phyloP scores from a whole-genome alignment of 169 alveolate species.

The Blepharisma undulans region DNA sequence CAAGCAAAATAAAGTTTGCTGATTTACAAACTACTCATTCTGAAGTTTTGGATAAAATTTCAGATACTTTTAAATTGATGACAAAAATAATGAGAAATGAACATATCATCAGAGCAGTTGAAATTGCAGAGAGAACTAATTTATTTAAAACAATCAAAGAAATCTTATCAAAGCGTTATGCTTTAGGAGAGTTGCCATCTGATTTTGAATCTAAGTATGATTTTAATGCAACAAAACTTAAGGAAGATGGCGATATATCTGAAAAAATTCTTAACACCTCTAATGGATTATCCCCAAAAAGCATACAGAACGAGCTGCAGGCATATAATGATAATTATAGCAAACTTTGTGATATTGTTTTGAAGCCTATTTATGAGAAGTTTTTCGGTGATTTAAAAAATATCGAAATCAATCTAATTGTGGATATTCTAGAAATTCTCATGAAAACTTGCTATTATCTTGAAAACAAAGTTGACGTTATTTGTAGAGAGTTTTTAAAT shows the following conservation, averaged over 20 bases:
- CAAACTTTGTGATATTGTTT: background rate
- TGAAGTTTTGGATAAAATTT: background rate
- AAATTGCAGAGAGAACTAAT: background rate
- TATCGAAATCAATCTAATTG: background rate
- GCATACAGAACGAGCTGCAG: background rate
- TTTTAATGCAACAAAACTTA: background rate
- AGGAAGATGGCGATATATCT: background rate
- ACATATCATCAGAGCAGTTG: background rate
- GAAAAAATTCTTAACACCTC: background rate
- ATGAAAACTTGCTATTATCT: background rate
- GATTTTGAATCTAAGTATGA: background rate
- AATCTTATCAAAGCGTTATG: background rate
- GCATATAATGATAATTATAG: background rate
- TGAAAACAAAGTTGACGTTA: background rate
- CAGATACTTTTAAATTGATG: background rate
- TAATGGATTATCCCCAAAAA: background rate
- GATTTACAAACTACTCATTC: background rate
- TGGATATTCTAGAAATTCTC: background rate
- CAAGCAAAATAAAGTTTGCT: background rate
- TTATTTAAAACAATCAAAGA: background rate
- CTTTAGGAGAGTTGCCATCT: background rate
- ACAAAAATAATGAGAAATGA: too few relatives aligned
- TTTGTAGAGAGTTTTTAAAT: background rate
- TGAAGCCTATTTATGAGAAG: background rate
- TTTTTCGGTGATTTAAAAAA: background rate